These are phyloP conservation scores for Curvularia lunata DNA, from an alignment of 2,329 filamentous ascomycete species.

Conservation along the genomic window DNA sequence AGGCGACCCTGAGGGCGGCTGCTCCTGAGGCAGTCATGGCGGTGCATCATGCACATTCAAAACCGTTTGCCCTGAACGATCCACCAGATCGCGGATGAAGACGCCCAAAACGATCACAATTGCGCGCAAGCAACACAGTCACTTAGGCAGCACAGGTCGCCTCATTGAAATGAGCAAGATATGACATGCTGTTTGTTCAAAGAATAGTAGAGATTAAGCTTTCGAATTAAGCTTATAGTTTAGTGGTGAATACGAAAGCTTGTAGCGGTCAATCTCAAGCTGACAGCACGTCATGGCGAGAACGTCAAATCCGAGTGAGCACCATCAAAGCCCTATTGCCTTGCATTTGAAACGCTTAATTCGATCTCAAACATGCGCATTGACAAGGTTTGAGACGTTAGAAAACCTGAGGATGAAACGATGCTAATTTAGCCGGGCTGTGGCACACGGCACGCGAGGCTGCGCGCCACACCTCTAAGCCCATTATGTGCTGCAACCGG, in stretches of 20 bases:
- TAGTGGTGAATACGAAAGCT: background rate
- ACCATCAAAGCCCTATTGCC: constrained; percentile 1
- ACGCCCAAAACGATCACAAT: constrained; percentile 7
- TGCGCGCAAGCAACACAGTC: constrained; percentile 6
- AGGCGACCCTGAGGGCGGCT: background rate
- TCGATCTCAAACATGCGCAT: constrained; percentile 15
- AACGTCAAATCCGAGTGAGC: constrained; percentile 3
- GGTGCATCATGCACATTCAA: constrained; percentile 12
- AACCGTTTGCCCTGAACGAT: constrained; percentile 10
- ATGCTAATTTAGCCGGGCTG: constrained; percentile 5
- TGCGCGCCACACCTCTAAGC: constrained; percentile 3
- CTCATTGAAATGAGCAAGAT: background rate
- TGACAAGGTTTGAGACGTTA: constrained; percentile 14
- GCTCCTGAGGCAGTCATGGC: constrained; percentile 13
- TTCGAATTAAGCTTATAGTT: background rate
- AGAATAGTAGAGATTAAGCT: background rate
- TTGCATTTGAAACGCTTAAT: constrained; percentile 9
- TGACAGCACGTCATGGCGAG: background rate
- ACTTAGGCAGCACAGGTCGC: background rate
- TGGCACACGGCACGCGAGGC: background rate
- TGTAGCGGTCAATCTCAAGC: background rate
- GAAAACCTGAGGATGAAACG: constrained; percentile 18
- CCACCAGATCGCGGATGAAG: constrained; percentile 6
- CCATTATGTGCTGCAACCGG: background rate
- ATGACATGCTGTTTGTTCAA: background rate